Evolutionary conservation across 2,329 filamentous ascomycete species (phyloP).

Genomic region (Calonectria pauciramosa): DNA sequence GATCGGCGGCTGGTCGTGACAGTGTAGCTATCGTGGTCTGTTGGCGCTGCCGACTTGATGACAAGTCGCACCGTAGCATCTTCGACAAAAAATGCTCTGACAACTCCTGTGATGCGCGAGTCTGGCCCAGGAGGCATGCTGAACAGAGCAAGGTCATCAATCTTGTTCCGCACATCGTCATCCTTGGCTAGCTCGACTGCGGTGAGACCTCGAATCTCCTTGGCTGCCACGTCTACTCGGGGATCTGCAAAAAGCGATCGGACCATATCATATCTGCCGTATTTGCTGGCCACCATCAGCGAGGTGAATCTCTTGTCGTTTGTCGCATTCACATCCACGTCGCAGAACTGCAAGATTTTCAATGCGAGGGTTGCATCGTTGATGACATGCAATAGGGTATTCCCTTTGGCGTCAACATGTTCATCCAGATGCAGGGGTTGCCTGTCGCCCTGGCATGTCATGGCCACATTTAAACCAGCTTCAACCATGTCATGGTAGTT

Average conservation of each 20-base stretch:
- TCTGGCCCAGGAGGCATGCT: slow-evolving; percentile 79
- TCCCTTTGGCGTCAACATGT: slow-evolving; percentile 92
- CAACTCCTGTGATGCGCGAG: slow-evolving; percentile 89
- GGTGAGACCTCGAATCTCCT: slow-evolving; percentile 89
- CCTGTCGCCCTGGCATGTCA: slow-evolving; percentile 80
- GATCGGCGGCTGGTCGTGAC: slow-evolving; percentile 95
- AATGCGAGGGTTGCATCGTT: slow-evolving; percentile 85
- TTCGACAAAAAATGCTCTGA: slow-evolving; percentile 96
- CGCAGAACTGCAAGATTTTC: slow-evolving; percentile 84
- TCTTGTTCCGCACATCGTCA: slow-evolving; percentile 95
- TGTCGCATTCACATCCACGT: slow-evolving; percentile 94
- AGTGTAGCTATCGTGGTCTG: slow-evolving; percentile 85
- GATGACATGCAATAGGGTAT: slow-evolving; percentile 95
- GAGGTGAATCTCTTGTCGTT: slow-evolving; percentile 97
- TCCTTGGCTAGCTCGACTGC: slow-evolving; percentile 98
- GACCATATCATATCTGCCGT: slow-evolving; percentile 94
- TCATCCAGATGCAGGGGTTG: slow-evolving; percentile 90
- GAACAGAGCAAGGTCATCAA: slow-evolving; percentile 92
- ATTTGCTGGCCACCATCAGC: slow-evolving; percentile 98
- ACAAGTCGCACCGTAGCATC: slow-evolving; percentile 94
- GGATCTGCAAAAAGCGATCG: slow-evolving; percentile 88
- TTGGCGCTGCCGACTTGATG: slow-evolving; percentile 92
- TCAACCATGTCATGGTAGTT: slow-evolving; percentile 91
- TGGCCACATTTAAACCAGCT: slow-evolving; percentile 81
- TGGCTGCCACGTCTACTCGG: slow-evolving; percentile 86